A percentile compares a stretch with the other conserved stretches of the same genome.
phyloP scores from a whole-genome alignment of 1,139 yeast species.

The Magnusiomyces suaveolens region DNA sequence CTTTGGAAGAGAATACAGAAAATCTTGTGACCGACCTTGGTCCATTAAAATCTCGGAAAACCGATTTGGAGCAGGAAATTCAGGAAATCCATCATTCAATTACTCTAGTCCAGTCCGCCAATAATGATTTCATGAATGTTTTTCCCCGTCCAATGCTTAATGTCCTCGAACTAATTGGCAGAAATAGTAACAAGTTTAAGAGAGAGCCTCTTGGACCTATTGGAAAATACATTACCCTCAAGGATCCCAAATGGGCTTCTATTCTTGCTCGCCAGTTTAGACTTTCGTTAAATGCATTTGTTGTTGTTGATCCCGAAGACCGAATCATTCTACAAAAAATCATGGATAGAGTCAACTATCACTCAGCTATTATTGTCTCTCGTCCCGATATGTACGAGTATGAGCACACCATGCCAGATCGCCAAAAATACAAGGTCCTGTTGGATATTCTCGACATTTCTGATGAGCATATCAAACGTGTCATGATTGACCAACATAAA shows the following conservation, averaged over 20 bases:
- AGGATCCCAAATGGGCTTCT: slow-evolving; percentile 51
- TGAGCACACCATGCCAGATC: slow-evolving; percentile 33
- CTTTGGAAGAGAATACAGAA: background rate
- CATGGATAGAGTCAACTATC: slow-evolving; percentile 27
- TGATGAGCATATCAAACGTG: slow-evolving; percentile 46
- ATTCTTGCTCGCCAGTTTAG: slow-evolving; percentile 48
- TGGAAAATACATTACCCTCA: slow-evolving; percentile 54
- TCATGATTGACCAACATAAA: slow-evolving; percentile 54
- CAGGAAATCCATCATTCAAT: slow-evolving; percentile 17
- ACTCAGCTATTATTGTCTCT: slow-evolving; percentile 43
- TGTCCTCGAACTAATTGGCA: slow-evolving; percentile 38
- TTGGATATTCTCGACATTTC: slow-evolving; percentile 51
- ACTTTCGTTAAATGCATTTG: slow-evolving; percentile 48
- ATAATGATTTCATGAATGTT: slow-evolving; percentile 27
- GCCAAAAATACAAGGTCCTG: slow-evolving; percentile 38
- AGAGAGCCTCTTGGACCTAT: slow-evolving; percentile 72
- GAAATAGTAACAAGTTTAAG: slow-evolving; percentile 32
- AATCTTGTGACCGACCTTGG: background rate
- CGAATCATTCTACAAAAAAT: slow-evolving; percentile 40
- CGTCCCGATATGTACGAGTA: slow-evolving; percentile 49
- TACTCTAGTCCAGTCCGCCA: slow-evolving; percentile 17
- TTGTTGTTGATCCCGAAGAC: slow-evolving; percentile 60
- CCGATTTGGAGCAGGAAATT: background rate
- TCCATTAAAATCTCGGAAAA: background rate
- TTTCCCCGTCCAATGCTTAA: slow-evolving; percentile 40